These are phyloP conservation scores for Leccinum obscurum DNA, from an alignment of 768 basidiomycete species.

Conservation along the genomic window DNA sequence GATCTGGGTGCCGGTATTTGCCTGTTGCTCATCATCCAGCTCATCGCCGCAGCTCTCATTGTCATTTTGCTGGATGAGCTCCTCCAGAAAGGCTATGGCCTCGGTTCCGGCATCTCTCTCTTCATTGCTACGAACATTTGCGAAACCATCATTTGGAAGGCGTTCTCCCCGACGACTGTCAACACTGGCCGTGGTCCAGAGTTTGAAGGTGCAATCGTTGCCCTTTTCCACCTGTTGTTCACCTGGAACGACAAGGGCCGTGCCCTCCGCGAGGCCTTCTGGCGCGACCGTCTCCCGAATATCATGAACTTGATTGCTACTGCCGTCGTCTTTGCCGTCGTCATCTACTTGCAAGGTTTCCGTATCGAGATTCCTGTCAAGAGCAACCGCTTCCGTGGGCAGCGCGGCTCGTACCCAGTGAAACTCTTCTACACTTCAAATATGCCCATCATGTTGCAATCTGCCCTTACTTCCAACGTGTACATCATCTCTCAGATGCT, in stretches of 20 bases:
- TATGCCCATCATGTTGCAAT: conserved; percentile 99
- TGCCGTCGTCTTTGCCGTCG: conserved; percentile 85
- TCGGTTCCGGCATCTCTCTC: conserved; percentile 96
- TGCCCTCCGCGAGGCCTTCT: conserved; percentile 96
- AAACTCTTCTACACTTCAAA: conserved; percentile 99
- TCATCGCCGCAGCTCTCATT: conserved; percentile 90
- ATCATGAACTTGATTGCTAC: conserved; percentile 97
- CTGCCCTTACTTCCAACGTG: conserved; percentile 88
- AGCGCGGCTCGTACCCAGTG: conserved; percentile 92
- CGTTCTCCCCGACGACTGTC: conserved; percentile 96
- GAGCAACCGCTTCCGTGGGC: conserved; percentile 94
- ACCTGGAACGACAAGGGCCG: conserved; percentile 99
- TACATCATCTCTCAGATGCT: conserved; percentile 98
- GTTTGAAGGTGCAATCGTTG: conserved; percentile 95
- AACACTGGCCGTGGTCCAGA: conserved; percentile 98
- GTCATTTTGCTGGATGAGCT: conserved; percentile 99
- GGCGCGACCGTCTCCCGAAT: conserved; percentile 95
- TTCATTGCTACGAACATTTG: conserved; percentile 99
- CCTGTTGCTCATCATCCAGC: conserved; percentile 94
- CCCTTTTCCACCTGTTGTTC: conserved; percentile 96
- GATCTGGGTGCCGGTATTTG: conserved; percentile 97
- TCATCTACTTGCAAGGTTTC: conserved; percentile 99
- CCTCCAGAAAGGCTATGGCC: conserved; percentile 98
- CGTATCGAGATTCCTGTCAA: conserved; percentile 98
- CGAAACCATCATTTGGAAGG: conserved; percentile 99